Evolutionary conservation across 1,139 yeast species (phyloP), one percentile per base, ranked within the genome.

Genomic region (Wickerhamiella pararugosa): DNA sequence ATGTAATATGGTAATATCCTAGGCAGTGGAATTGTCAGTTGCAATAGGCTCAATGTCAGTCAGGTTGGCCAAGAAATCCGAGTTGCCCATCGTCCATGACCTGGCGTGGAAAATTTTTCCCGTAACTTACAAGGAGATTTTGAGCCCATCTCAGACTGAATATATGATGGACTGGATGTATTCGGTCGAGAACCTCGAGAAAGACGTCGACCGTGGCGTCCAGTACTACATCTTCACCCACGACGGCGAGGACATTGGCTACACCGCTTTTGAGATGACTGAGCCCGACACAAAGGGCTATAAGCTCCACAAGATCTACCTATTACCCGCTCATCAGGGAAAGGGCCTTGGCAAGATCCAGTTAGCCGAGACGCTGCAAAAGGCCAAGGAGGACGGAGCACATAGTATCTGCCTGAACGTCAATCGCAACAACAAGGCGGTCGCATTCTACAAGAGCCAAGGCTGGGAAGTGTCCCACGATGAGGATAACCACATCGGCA

Each of bases 161-260:
- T 38, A 38, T 15, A 38, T 38, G 41, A 32, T 38, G 33, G 28
- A 38, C 15, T 27, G 29, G 41, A 33, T 33, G 41, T 38, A 38
- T 10, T 32, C 36, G 6, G 29, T 25, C 11, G 36, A 32, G 29
- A 5, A 28, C 5, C 32, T 38, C 5, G 10, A 7, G 9, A 32
- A 28, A 27, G 41, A 38, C 4, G 25, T 38, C 29, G 36, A 32
- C 11, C 28, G 41, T 6, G 41, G 36, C 25, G 32, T 10, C 7
- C 25, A 32, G 31, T 38, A 33, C 33, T 38, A 33, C 10, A 11
- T 38, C 8, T 28, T 38, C 5, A 10, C 7, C 7, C 29, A 21
- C 4, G 36, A 38, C 26, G 36, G 36, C 10, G 7, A 33, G 26
- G 41, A 38, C 11, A 29, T 11, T 5, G 41, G 41, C 6, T 38